phyloP scores from a whole-genome alignment of 108 stramenopile genomes.

The Nitzschia sp. region DNA sequence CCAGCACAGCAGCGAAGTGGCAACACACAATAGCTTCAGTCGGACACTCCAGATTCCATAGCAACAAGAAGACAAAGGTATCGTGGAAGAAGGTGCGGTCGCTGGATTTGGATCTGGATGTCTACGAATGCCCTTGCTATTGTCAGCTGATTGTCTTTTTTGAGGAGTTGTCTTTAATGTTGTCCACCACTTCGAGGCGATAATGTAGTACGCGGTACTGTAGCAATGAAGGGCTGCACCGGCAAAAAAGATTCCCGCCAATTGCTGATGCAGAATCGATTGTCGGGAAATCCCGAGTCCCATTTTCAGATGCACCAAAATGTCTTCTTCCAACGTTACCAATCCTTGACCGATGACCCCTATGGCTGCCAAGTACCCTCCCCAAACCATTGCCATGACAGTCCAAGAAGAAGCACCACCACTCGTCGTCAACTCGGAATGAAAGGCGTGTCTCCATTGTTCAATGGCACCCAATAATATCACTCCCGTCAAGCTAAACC shows the following conservation, averaged over 20 bases:
- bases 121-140: background rate
- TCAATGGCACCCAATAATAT: background rate
- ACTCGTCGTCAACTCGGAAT: background rate
- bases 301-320: background rate
- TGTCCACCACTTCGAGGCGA: background rate
- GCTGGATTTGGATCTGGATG: no score
- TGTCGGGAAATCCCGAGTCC: background rate
- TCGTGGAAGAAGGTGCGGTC: no score
- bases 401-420: background rate
- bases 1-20: background rate
- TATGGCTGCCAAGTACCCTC: background rate
- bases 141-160: background rate
- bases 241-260: slow-evolving; percentile 1
- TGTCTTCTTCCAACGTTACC: slow-evolving; percentile 62
- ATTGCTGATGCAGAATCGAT: background rate
- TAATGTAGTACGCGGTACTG: background rate
- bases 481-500: background rate
- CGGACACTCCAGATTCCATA: slow-evolving; percentile 1
- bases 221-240: slow-evolving; percentile 9
- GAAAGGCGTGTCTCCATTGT: background rate
- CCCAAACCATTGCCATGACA: background rate
- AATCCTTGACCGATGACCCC: slow-evolving; percentile 14
- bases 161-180: background rate
- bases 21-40: slow-evolving; percentile 1
- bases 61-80: background rate